Percentiles rank a stretch among this genome's conserved stretches.
phyloP scores from a whole-genome alignment of 208 protist genomes.

The Trypanosoma rangeli region DNA sequence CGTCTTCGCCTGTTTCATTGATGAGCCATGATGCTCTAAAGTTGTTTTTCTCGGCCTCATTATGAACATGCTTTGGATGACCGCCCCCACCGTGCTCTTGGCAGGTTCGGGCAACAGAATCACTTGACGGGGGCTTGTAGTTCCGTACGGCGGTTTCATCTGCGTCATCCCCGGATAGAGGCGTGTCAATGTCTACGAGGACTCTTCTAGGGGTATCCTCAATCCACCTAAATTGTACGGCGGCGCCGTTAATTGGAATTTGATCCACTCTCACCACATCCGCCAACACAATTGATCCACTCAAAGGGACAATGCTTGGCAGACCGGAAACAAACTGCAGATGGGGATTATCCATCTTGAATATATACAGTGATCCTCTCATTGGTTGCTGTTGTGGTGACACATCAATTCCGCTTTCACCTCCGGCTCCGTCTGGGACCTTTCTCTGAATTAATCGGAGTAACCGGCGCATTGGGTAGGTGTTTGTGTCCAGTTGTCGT shows the following conservation, averaged over 20 bases:
- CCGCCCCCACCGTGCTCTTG: neutral
- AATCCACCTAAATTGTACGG: constrained; percentile 13
- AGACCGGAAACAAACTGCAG: constrained; percentile 7
- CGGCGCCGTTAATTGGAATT: neutral
- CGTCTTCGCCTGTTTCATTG: neutral
- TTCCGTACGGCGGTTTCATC: neutral
- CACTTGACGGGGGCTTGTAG: neutral
- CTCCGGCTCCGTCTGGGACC: neutral
- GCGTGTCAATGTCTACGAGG: neutral
- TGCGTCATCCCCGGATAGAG: neutral
- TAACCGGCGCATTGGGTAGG: constrained; percentile 14
- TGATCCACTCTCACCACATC: neutral
- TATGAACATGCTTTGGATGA: neutral
- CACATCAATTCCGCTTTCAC: neutral
- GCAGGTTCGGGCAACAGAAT: neutral
- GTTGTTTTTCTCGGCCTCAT: neutral
- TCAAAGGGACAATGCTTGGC: constrained; percentile 9
- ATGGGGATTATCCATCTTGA: constrained; percentile 10
- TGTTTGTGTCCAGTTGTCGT: constrained; percentile 2
- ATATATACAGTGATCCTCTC: constrained; percentile 10
- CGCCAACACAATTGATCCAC: constrained; percentile 4
- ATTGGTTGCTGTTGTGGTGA: neutral
- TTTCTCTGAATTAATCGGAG: constrained; percentile 9
- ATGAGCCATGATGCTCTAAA: neutral
- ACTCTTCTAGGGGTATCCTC: neutral